Base-by-base conservation (phyloP, 345 rosid genomes). In the Boechera retrofracta region DNA sequence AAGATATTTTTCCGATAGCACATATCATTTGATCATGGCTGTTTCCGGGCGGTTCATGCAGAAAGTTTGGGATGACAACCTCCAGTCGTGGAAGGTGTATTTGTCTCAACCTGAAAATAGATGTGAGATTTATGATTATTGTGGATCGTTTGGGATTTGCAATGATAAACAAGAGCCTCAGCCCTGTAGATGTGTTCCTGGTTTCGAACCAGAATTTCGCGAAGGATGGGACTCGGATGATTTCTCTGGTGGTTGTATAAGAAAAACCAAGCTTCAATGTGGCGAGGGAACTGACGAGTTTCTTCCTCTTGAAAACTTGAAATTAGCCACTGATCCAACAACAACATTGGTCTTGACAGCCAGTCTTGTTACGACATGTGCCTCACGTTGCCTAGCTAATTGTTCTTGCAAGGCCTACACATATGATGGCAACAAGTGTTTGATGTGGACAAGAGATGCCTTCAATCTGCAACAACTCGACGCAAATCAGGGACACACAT, bases 51-150 rank as follows among this genome's bases (percentile, higher is more conserved):
- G 0, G 29, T 8, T 58, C 24, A 58, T 1, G 26, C 5, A 4
- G 41, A 1, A n/a, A 0, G 0, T 0, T 32, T 32, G 5, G 12
- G 2, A 0, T 31, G 10, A 32, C 1, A 3, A 1, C 0, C 0
- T 12, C 10, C 21, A 53, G 57, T 0, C 0, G 3, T 57, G 42
- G 41, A 0, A 0, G 8, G 2, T 1, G 21, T 2, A 0, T 15
- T 9, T 6, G 26, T 58, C 42, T 8, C 0, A 0, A 58, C 64
- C 64, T 4, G 0, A 0, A 1, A 0, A 8, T 4, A 60, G 1
- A 36, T 60, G 64, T 59, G 15, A 5, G 2, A 7, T 59, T 21
- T 35, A 33, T 10, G 10, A 10, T 0, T 16, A 0, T 5, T 59
- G 64, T 59, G 64, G 26, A 16, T n/a, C 64, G 8, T 59, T 35